Evolutionary conservation across 2,329 filamentous ascomycete genomes (phyloP), one percentile per base, ranked within the genome.

Genomic region (Fusarium metavorans): DNA sequence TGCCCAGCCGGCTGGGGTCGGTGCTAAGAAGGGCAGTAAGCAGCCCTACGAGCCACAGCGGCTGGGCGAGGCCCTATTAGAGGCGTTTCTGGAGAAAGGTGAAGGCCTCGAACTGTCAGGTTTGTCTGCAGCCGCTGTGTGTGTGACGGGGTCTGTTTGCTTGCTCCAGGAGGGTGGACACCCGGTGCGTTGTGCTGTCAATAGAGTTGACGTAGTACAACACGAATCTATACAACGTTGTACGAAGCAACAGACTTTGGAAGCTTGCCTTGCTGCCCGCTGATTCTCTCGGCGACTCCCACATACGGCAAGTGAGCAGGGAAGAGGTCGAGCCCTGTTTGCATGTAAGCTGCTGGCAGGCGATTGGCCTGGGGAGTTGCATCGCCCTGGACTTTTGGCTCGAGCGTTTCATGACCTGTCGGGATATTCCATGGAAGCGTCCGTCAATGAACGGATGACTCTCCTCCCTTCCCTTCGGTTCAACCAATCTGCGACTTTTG

Each of bases 1-100:
- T 25, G 25, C 14, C 32, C 39, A 13, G 25, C 27, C 56, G 39
- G 39, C 23, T 20, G 30, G 32, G 61, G 61, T 43, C 23, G n/a
- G 25, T 64, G 34, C 48, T 41, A 39, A 23, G 68, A 16, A 27
- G 23, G 45, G 27, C 48, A 62, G 59, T 48, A 64, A 69, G 62
- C 74, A 77, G 76, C 76, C 76, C 76, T 77, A 77, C 37, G 65
- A 72, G 66, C 67, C 70, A 77, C 70, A 43, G 70, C 72, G 72
- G 64, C 60, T 66, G 61, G 20, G 25, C 23, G 39, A 56, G 67
- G 39, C 48, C 43, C 59, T 60, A 67, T 52, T 30, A 32, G 58
- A 14, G 30, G 35, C 41, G 14, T 18, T 48, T 35, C 30, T 32
- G 18, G 30, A 32, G 56, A 45, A 63, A 32, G 10, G 25, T 30